Evolutionary conservation across 176 grass and related monocot species (phyloP).

Genomic region (Puccinellia tenuiflora): DNA sequence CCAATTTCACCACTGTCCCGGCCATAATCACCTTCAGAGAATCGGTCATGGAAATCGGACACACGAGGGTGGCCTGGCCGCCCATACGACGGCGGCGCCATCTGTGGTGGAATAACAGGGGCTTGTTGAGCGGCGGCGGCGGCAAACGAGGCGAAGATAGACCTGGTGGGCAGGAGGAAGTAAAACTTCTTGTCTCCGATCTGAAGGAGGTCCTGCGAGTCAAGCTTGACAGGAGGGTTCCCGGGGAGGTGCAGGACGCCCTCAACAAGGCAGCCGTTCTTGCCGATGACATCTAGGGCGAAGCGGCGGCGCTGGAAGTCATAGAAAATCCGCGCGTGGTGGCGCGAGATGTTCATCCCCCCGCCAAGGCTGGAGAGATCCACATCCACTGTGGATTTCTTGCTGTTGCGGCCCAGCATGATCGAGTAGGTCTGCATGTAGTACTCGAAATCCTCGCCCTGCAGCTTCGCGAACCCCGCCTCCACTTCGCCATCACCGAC

Average conservation of each 20-base stretch:
- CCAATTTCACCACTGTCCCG: constrained; percentile 46
- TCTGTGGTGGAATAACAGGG: constrained; percentile 33
- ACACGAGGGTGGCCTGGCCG: constrained; percentile 39
- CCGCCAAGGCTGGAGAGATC: constrained; percentile 80
- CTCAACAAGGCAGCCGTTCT: constrained; percentile 83
- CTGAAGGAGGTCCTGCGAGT: constrained; percentile 86
- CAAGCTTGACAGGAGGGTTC: constrained; percentile 68
- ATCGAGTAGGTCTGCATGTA: constrained; percentile 99
- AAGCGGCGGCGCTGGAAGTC: constrained; percentile 89
- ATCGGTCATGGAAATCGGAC: constrained; percentile 41
- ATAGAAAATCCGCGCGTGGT: constrained; percentile 86
- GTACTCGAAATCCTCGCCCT: constrained; percentile 93
- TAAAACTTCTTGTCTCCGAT: constrained; percentile 95
- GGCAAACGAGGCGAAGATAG: constrained; percentile 65
- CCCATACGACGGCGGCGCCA: constrained; percentile 17
- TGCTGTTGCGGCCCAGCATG: constrained; percentile 85
- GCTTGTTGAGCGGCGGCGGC: constrained; percentile 22
- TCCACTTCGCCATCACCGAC: constrained; percentile 42
- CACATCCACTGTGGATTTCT: constrained; percentile 81
- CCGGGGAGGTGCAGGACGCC: constrained; percentile 78
- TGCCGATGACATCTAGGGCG: constrained; percentile 84
- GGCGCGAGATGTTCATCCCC: constrained; percentile 87
- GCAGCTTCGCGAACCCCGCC: constrained; percentile 89
- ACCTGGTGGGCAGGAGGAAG: constrained; percentile 71
- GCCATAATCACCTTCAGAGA: constrained; percentile 44